phyloP scores from a whole-genome alignment of 1,139 yeast species.

The Komagataea norvegica region DNA sequence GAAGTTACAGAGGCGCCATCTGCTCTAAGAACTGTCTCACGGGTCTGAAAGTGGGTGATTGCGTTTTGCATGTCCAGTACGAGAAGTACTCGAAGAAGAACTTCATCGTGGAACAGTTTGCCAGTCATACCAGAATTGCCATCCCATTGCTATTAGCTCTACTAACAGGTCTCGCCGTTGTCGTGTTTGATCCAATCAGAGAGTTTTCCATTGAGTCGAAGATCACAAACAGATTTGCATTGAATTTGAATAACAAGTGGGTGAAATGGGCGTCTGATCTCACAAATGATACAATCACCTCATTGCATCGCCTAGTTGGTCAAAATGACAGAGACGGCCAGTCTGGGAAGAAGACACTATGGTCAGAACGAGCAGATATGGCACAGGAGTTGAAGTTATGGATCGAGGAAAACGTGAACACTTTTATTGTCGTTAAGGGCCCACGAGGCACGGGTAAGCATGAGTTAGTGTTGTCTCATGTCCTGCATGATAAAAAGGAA shows the following conservation, averaged over 20 bases:
- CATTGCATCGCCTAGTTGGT: constrained; percentile 36
- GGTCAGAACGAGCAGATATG: constrained; percentile 69
- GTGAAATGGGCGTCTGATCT: constrained; percentile 30
- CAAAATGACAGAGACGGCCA: constrained; percentile 13
- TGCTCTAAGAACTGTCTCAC: constrained; percentile 90
- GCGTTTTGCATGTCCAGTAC: constrained; percentile 71
- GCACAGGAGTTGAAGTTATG: constrained; percentile 68
- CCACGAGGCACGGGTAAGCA: constrained; percentile 94
- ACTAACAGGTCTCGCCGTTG: constrained; percentile 72
- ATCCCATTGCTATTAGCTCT: constrained; percentile 48
- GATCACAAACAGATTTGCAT: constrained; percentile 48
- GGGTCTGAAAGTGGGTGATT: constrained; percentile 57
- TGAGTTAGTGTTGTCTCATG: constrained; percentile 69
- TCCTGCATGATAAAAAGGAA: constrained; percentile 51
- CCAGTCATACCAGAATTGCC: constrained; percentile 78
- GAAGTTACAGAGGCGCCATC: constrained; percentile 61
- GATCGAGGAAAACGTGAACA: constrained; percentile 70
- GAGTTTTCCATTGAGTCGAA: constrained; percentile 73
- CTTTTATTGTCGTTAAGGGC: constrained; percentile 85
- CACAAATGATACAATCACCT: constrained; percentile 36
- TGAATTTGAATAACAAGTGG: constrained; percentile 31
- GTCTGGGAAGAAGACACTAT: constrained; percentile 41
- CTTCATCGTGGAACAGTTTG: constrained; percentile 48
- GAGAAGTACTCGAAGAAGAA: constrained; percentile 51
- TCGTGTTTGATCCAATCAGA: constrained; percentile 89